Evolutionary conservation across 176 grass and related monocot species (phyloP).

Genomic region (Bonia amplexicaulis): DNA sequence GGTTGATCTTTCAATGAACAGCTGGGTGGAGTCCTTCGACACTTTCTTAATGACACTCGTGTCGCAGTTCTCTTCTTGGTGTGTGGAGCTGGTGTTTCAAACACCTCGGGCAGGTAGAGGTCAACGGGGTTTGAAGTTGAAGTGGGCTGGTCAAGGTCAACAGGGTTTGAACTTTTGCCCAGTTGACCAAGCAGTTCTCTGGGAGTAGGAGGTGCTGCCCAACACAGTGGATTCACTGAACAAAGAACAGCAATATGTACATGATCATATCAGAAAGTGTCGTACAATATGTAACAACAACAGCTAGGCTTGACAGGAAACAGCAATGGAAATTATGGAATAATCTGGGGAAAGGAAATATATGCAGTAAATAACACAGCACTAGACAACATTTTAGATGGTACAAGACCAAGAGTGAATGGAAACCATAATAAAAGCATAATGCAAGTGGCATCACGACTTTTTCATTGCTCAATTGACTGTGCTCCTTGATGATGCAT

Average conservation of each 20-base stretch:
- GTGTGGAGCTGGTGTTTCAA: not conserved
- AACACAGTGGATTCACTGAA: slow-evolving; percentile 29
- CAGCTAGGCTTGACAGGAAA: not conserved
- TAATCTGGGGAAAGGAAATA: not conserved
- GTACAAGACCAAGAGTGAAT: not conserved
- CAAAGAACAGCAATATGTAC: not conserved
- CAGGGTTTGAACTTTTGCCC: not conserved
- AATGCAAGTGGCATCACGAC: not conserved
- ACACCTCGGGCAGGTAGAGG: not conserved
- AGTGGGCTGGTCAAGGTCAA: not conserved
- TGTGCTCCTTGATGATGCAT: not conserved
- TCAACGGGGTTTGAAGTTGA: not conserved
- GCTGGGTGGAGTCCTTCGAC: not conserved
- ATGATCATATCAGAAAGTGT: not conserved
- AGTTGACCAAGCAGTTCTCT: not conserved
- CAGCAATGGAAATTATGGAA: not conserved
- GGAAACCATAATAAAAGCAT: not conserved
- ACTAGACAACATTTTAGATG: not conserved
- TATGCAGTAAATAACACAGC: not conserved
- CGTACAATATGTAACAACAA: not conserved
- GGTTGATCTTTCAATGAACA: not conserved
- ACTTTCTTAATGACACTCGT: not conserved
- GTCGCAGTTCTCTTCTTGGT: not conserved
- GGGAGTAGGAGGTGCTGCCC: slow-evolving; percentile 18
- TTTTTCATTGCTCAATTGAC: not conserved